Evolutionary conservation across 345 rosid genomes (phyloP).

Genomic region (Aurinia saxatilis): DNA sequence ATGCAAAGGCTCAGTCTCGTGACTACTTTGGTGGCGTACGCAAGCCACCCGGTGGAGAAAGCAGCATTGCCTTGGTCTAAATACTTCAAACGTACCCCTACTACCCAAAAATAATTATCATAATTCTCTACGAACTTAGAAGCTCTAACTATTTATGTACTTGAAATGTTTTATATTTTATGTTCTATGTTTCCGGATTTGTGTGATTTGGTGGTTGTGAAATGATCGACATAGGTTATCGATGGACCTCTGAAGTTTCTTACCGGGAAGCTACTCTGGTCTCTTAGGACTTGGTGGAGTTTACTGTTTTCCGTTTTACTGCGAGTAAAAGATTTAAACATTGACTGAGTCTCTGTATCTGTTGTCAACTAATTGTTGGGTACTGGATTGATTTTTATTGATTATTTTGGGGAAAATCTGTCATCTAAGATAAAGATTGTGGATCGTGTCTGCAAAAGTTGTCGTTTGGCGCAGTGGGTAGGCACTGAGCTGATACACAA

Average conservation of each 20-base stretch:
- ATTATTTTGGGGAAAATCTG: background rate
- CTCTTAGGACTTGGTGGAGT: background rate
- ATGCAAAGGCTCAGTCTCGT: slow-evolving; percentile 74
- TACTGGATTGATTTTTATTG: background rate
- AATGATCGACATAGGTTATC: background rate
- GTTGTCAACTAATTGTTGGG: slow-evolving; percentile 12
- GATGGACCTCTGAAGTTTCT: background rate
- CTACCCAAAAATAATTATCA: slow-evolving; percentile 15
- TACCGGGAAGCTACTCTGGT: slow-evolving; percentile 4
- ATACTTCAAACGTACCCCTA: background rate
- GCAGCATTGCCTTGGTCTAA: slow-evolving; percentile 94
- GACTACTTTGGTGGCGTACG: slow-evolving; percentile 94
- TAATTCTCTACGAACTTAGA: slow-evolving; percentile 11
- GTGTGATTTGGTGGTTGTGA: slow-evolving; percentile 10
- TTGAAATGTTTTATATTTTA: background rate
- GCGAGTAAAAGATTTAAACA: background rate
- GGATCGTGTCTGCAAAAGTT: background rate
- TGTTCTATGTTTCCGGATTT: slow-evolving; percentile 4
- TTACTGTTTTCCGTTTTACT: background rate
- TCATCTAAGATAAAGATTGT: background rate
- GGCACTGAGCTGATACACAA: background rate
- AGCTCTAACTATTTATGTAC: slow-evolving; percentile 23
- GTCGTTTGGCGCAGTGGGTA: background rate
- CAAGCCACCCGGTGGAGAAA: slow-evolving; percentile 96
- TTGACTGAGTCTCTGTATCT: background rate